Percentiles rank a stretch among this genome's conserved stretches.
phyloP scores from a whole-genome alignment of 2,329 filamentous ascomycete genomes.

The Graphilbum fragrans region DNA sequence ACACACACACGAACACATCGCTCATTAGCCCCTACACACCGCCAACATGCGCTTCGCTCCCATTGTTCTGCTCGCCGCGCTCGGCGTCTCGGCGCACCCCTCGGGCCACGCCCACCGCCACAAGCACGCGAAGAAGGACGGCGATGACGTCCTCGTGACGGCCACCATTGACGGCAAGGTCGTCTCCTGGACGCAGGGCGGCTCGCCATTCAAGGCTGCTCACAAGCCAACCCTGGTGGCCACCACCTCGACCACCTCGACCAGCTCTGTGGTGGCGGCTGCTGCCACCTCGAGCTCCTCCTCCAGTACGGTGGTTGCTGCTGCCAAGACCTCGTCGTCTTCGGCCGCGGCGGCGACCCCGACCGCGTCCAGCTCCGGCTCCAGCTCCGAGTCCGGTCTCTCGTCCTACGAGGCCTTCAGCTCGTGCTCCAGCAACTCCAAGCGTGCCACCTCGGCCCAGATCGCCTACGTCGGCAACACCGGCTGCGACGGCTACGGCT shows the following conservation, averaged over 20 bases:
- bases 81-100: slow-evolving; percentile 20
- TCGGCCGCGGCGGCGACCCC: slow-evolving; percentile 15
- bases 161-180: slow-evolving; percentile 16
- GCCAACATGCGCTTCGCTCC: slow-evolving; percentile 14
- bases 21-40: neutral
- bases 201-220: slow-evolving; percentile 15
- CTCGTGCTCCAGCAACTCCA: slow-evolving; percentile 14
- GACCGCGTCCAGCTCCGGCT: slow-evolving; percentile 73
- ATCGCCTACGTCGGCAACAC: slow-evolving; percentile 36
- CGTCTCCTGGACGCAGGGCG: slow-evolving; percentile 16
- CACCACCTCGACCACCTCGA: slow-evolving; percentile 8
- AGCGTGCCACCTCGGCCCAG: slow-evolving; percentile 33
- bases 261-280: slow-evolving; percentile 1
- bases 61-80: slow-evolving; percentile 18
- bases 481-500: slow-evolving; percentile 30
- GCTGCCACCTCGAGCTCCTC: slow-evolving; percentile 1
- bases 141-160: slow-evolving; percentile 10
- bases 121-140: slow-evolving; percentile 14
- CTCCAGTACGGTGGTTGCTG: neutral
- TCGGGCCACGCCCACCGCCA: slow-evolving; percentile 21
- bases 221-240: slow-evolving; percentile 12
- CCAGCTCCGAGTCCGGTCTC: slow-evolving; percentile 28
- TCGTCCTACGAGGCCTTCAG: slow-evolving; percentile 16
- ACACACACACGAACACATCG: neutral
- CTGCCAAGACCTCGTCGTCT: neutral